phyloP scores from a whole-genome alignment of 2,329 filamentous ascomycete genomes.

The Aureobasidium subglaciale region DNA sequence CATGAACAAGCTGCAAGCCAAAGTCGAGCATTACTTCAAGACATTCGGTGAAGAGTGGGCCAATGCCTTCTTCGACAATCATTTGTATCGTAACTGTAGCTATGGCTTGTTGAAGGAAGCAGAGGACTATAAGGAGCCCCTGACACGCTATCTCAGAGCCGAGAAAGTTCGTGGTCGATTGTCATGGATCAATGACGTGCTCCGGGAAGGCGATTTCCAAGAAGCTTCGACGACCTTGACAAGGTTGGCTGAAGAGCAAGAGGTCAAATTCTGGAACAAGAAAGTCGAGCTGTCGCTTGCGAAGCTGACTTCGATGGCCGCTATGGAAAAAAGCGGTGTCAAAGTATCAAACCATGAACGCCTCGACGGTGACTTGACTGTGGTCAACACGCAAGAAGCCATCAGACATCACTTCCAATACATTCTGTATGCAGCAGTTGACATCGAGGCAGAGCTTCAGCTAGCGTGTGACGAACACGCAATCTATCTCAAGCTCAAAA shows the following conservation, averaged over 20 bases:
- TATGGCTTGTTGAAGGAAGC: slow-evolving; percentile 56
- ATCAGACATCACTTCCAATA: slow-evolving; percentile 65
- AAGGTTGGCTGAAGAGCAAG: slow-evolving; percentile 60
- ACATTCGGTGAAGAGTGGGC: slow-evolving; percentile 60
- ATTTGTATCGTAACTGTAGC: slow-evolving; percentile 26
- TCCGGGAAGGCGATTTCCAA: slow-evolving; percentile 65
- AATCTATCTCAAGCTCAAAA: slow-evolving; percentile 34
- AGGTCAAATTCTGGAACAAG: slow-evolving; percentile 83
- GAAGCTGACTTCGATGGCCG: slow-evolving; percentile 67
- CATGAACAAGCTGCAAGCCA: slow-evolving; percentile 35
- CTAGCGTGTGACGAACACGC: slow-evolving; percentile 43
- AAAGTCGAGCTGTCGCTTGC: slow-evolving; percentile 86
- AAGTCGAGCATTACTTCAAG: slow-evolving; percentile 50
- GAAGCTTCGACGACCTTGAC: slow-evolving; percentile 66
- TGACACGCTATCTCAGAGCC: slow-evolving; percentile 72
- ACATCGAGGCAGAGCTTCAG: slow-evolving; percentile 69
- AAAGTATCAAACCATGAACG: slow-evolving; percentile 5
- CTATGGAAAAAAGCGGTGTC: slow-evolving; percentile 34
- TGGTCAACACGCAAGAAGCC: slow-evolving; percentile 72
- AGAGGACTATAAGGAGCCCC: slow-evolving; percentile 59
- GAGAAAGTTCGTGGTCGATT: slow-evolving; percentile 67
- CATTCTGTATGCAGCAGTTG: slow-evolving; percentile 64
- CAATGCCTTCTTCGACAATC: slow-evolving; percentile 67
- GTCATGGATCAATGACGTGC: slow-evolving; percentile 91
- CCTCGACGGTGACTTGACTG: slow-evolving; percentile 52